Evolutionary conservation across 2,329 filamentous ascomycete species (phyloP).

Genomic region (Ploettnerulaceae sp.): DNA sequence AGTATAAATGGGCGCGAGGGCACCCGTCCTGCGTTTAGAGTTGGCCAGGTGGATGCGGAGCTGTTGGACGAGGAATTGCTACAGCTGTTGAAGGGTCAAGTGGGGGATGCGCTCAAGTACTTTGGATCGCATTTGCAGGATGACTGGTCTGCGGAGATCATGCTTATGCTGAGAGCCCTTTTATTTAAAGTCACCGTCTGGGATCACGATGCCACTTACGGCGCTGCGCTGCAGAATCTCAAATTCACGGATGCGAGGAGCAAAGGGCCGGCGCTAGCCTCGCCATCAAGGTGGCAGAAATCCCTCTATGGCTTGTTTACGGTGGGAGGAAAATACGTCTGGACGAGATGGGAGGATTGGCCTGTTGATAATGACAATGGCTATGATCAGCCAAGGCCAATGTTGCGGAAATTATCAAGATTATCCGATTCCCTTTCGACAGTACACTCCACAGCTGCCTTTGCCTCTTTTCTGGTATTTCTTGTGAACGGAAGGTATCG

Average conservation of each 20-base stretch:
- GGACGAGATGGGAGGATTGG: conserved; percentile 89
- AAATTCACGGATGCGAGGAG: conserved; percentile 81
- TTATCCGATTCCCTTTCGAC: conserved; percentile 67
- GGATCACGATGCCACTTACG: conserved; percentile 95
- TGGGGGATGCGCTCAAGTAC: conserved; percentile 83
- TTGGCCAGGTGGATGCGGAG: conserved; percentile 94
- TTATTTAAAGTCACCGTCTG: conserved; percentile 95
- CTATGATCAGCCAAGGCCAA: conserved; percentile 56
- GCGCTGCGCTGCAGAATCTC: conserved; percentile 86
- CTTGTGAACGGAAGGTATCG: conserved; percentile 86
- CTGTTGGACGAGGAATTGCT: conserved; percentile 90
- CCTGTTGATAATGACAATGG: conserved; percentile 72
- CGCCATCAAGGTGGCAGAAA: conserved; percentile 81
- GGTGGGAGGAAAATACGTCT: conserved; percentile 82
- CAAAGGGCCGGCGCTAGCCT: conserved; percentile 54
- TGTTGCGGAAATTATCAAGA: conserved; percentile 54
- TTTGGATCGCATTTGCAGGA: conserved; percentile 74
- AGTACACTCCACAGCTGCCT: conserved; percentile 73
- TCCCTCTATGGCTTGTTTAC: conserved; percentile 77
- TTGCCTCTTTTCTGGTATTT: conserved; percentile 85
- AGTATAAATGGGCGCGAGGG: conserved; percentile 68
- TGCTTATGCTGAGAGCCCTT: conserved; percentile 67
- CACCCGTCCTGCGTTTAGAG: conserved; percentile 80
- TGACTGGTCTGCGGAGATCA: conserved; percentile 83
- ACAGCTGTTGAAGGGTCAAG: conserved; percentile 77